A percentile compares a stretch with the other conserved stretches of the same genome.
Conservation (phyloP, 345 rosid species). For the Heritiera fomes region DNA sequence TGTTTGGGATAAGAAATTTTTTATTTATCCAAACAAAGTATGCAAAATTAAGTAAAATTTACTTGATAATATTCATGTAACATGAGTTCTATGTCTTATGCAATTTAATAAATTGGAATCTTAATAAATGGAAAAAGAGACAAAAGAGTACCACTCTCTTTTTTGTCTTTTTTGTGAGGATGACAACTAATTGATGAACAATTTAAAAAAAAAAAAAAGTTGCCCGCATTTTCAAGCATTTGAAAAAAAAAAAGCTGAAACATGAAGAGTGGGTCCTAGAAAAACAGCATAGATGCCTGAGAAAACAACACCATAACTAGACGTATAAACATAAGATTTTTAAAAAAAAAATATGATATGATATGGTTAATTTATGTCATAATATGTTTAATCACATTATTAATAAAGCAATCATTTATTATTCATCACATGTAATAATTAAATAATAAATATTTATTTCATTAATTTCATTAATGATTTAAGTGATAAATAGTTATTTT, state of each 20-base stretch:
- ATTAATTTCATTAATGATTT: too few relatives aligned
- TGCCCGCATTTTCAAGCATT: conserved; percentile 1
- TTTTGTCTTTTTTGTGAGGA: background rate
- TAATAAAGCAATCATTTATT: too few relatives aligned
- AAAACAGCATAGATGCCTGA: background rate
- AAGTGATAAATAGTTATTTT: too few relatives aligned
- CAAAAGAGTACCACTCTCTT: conserved; percentile 8
- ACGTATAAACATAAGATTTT: background rate
- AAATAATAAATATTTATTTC: too few relatives aligned
- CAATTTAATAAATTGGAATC: background rate
- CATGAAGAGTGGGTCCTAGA: background rate
- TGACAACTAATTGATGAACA: background rate
- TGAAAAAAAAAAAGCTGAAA: background rate
- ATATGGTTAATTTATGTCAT: background rate
- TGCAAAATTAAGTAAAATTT: background rate
- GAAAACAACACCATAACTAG: background rate
- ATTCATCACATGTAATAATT: too few relatives aligned
- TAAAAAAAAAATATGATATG: background rate
- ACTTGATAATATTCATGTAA: background rate
- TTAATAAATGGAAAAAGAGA: background rate
- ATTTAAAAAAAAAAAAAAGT: background rate
- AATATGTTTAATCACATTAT: too few relatives aligned
- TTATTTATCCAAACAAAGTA: too few relatives aligned
- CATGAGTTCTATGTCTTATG: background rate
- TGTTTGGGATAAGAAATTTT: too few relatives aligned